These are phyloP conservation scores for Mortierella claussenii DNA, from an alignment of 192 early-diverging fungal species.

Conservation along the genomic window DNA sequence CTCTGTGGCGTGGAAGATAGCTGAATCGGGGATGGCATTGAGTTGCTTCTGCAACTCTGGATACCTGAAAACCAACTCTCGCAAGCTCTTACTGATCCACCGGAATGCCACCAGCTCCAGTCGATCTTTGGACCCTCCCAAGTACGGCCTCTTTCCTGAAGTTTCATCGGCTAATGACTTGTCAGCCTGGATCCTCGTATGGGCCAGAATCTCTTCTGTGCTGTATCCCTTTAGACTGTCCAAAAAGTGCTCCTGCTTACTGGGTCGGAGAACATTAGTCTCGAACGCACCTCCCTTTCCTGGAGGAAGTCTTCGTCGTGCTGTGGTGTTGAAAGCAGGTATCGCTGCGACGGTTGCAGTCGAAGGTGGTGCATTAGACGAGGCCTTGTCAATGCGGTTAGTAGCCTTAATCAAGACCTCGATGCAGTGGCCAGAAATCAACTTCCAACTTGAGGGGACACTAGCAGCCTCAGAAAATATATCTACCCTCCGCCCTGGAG, in stretches of 20 bases:
- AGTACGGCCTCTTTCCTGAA: conserved; percentile 18
- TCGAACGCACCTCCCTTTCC: conserved; percentile 41
- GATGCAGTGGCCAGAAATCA: conserved; percentile 28
- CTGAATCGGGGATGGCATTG: conserved; percentile 15
- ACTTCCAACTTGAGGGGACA: conserved; percentile 39
- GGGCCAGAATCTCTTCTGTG: conserved; percentile 40
- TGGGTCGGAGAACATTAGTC: conserved; percentile 35
- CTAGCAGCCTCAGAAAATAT: conserved; percentile 25
- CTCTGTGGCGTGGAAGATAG: conserved; percentile 19
- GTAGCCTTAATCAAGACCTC: conserved; percentile 18
- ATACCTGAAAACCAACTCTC: conserved; percentile 25
- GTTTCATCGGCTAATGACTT: conserved; percentile 11
- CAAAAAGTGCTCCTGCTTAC: conserved; percentile 28
- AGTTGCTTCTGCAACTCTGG: conserved; percentile 38
- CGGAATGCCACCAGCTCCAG: conserved; percentile 34
- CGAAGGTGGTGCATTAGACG: not conserved
- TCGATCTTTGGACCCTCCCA: conserved; percentile 24
- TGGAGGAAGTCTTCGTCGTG: conserved; percentile 28
- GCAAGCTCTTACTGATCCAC: conserved; percentile 31
- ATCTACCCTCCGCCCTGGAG: conserved; percentile 13
- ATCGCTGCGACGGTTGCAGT: not conserved
- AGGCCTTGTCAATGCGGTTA: conserved; percentile 13
- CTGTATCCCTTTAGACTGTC: conserved; percentile 42
- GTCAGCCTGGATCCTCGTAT: conserved; percentile 19
- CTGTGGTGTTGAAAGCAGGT: conserved; percentile 2